These are phyloP conservation scores for Suillus spraguei DNA, from an alignment of 768 basidiomycete species.

Conservation along the genomic window DNA sequence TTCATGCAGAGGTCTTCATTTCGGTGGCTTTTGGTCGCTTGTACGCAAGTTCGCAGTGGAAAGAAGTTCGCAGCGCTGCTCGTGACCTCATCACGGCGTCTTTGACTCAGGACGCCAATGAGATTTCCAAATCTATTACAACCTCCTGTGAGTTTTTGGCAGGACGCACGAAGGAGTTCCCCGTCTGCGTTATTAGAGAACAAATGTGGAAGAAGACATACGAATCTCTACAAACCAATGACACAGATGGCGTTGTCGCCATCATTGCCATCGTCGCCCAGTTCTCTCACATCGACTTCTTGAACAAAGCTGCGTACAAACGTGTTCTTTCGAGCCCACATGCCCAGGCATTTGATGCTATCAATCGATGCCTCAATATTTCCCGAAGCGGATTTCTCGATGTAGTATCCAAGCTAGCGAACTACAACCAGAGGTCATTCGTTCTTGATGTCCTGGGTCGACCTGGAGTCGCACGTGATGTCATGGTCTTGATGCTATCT, in stretches of 20 bases:
- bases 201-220: constrained; percentile 75
- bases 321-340: constrained; percentile 35
- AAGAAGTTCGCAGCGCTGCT: constrained; percentile 40
- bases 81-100: constrained; percentile 42
- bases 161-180: constrained; percentile 31
- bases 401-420: constrained; percentile 63
- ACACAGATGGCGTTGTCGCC: constrained; percentile 58
- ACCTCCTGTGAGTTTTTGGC: constrained; percentile 38
- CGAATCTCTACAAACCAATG: constrained; percentile 55
- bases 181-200: constrained; percentile 46
- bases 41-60: constrained; percentile 45
- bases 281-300: constrained; percentile 65
- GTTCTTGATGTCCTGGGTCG: constrained; percentile 57
- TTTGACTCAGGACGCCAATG: constrained; percentile 37
- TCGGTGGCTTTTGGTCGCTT: constrained; percentile 46
- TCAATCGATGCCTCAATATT: constrained; percentile 61
- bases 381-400: constrained; percentile 67
- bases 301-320: constrained; percentile 56
- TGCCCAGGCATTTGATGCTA: constrained; percentile 44
- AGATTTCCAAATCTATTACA: constrained; percentile 33
- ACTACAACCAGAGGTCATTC: constrained; percentile 55
- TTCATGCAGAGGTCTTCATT: constrained; percentile 51
- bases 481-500: constrained; percentile 77
- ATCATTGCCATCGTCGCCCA: constrained; percentile 61
- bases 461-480: constrained; percentile 57